Evolutionary conservation across 768 basidiomycete genomes (phyloP), one percentile per base, ranked within the genome.

Genomic region (Tricholoma terreum): DNA sequence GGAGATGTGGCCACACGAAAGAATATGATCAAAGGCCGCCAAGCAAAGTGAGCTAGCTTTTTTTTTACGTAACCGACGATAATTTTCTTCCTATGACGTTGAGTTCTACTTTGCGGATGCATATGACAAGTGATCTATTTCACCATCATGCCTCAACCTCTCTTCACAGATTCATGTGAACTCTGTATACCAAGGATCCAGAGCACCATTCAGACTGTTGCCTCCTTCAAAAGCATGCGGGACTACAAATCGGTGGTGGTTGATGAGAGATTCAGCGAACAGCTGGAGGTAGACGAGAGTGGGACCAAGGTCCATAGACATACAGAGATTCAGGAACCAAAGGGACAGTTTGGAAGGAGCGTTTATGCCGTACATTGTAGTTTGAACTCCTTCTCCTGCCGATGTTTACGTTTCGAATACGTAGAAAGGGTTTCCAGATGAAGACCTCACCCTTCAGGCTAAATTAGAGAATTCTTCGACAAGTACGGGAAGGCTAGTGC

Each of bases 61-160:
- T 4, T 30, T 40, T 58, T 40, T 49, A 19, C 17, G 7, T 33
- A 27, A 11, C 19, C 5, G 17, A 9, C 53, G 8, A 31, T 53
- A 30, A 5, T 21, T 34, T 43, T 55, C 14, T 56, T 33, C 11
- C 4, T n/a, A 7, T 38, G 7, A 55, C 96, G 95, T 96, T 65
- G 91, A 94, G 69, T 98, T 97, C 73, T 97, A 97, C 78, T 94
- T 98, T 73, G 90, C 90, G 52, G 94, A 96, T 53, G 94, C 95
- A 1, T 94, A 84, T 61, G 92, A 94, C 80, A 90, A 85, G 89
- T 88, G 65, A 24, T 79, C 56, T 12, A n/a, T n/a, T 3, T 30
- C 34, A 8, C 52, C 27, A n/a, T 6, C 40, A 24, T n/a, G n/a
- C 40, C 31, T 30, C 36, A 27, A 27, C 9, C 14, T 45, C 19